Evolutionary conservation across 2,329 filamentous ascomycete species (phyloP), one percentile per base, ranked within the genome.

Genomic region (Lasiodiplodia theobromae): DNA sequence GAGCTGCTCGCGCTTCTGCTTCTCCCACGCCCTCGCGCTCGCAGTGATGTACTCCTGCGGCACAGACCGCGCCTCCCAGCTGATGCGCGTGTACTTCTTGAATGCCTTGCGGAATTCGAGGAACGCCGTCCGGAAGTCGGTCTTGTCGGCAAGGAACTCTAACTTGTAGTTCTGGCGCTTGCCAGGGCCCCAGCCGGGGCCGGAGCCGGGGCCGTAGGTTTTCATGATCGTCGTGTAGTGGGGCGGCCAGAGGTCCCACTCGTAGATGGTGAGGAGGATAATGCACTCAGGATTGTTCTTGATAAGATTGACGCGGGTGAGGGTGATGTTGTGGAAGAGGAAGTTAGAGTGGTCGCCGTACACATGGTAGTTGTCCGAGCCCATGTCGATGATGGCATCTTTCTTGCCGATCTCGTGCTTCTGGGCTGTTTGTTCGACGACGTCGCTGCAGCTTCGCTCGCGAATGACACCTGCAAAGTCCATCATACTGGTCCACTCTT

Each of bases 291-390:
- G 86, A 0, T 79, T 74, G 49, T 86, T 85, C 12, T 82, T 80
- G 4, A 70, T 77, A 49, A 75, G 83, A 77, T 79, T 86, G 75
- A 74, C 76, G 37, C 91, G 86, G 2, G 84, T 84, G 16, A 96
- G 79, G 0, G 84, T 83, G 68, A 92, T 80, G 66, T 89, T 84
- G 44, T 38, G 44, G 78, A 93, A 93, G 4, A 82, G 77, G 75
- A 93, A 92, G 58, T 85, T 86, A 0, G 85, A 85, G 3, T 73
- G 67, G 75, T 96, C 92, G 21, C 78, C 80, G 77, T 91, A 93
- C 70, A 92, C 77, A 69, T 88, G 88, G 74, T 89, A n/a, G 8
- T 73, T 68, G 69, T 78, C 77, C 79, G 78, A 77, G 21, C 75
- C 74, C 28, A 76, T 74, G 14, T 62, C 38, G 11, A 14, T 34